Conservation (phyloP, 768 basidiomycete genomes). For the Hygrophorus russula region DNA sequence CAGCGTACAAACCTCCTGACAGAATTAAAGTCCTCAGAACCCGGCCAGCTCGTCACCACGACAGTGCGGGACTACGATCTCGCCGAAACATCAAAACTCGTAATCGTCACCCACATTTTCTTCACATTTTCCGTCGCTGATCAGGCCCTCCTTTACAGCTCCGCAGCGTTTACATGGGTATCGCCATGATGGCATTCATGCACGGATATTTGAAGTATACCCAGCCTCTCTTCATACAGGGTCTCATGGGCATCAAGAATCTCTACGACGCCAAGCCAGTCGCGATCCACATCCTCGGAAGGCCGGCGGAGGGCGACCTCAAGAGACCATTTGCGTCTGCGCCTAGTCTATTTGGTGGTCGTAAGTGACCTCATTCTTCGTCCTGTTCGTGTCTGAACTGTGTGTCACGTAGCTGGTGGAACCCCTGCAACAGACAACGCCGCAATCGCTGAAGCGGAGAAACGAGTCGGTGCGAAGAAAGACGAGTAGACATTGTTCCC, state of each 20-base stretch:
- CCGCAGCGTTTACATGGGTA: slow-evolving; percentile 55
- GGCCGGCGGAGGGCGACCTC: slow-evolving; percentile 74
- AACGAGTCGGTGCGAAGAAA: slow-evolving; percentile 71
- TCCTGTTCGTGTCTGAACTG: not conserved
- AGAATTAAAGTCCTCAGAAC: slow-evolving; percentile 39
- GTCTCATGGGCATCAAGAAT: slow-evolving; percentile 88
- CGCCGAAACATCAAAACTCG: slow-evolving; percentile 71
- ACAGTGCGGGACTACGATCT: slow-evolving; percentile 94
- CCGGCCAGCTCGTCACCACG: slow-evolving; percentile 73
- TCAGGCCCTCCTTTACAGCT: slow-evolving; percentile 26
- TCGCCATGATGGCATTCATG: slow-evolving; percentile 87
- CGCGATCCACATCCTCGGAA: slow-evolving; percentile 71
- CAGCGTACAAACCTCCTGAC: not conserved
- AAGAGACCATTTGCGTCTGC: slow-evolving; percentile 80
- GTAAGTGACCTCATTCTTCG: slow-evolving; percentile 19
- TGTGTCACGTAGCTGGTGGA: slow-evolving; percentile 25
- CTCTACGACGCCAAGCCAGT: slow-evolving; percentile 81
- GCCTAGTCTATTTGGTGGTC: slow-evolving; percentile 59
- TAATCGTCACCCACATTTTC: slow-evolving; percentile 20
- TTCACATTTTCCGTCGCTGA: not conserved
- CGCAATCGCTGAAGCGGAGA: slow-evolving; percentile 81
- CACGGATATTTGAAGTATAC: slow-evolving; percentile 94
- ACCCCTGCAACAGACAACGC: slow-evolving; percentile 83
- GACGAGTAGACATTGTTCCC: slow-evolving; percentile 42
- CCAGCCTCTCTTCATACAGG: slow-evolving; percentile 92